Evolutionary conservation across 1,139 yeast genomes (phyloP), one percentile per base, ranked within the genome.

Genomic region (Saccharomyces hybrid): DNA sequence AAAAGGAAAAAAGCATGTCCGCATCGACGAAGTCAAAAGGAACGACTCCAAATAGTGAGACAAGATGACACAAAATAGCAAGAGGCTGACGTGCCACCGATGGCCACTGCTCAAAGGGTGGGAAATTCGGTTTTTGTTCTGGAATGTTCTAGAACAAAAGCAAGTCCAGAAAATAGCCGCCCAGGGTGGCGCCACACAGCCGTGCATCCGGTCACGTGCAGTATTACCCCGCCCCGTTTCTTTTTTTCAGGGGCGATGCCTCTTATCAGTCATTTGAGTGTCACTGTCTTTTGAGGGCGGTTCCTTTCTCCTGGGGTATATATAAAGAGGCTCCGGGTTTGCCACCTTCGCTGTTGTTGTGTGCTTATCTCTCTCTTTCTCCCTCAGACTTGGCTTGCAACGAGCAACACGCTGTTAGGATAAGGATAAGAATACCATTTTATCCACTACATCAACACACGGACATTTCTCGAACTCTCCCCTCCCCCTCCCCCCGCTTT

Each of bases 171-270:
- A 28, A 28, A 28, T 28, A 28, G 31, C 31, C 31, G 31, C 31
- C 31, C 31, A 28, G 31, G 5, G 5, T 28, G 5, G 31, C 31
- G 31, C 31, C 31, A 28, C 31, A 28, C 31, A 28, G 31, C 31
- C 31, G 31, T 28, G 31, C 31, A 28, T 28, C 31, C 34, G 34
- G 34, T 32, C 38, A 32, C 51, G 51, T 46, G 47, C 7, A 2
- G 9, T 1, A 20, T 49, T 49, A 49, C 51, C 51, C 51, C 26
- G 51, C 51, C 14, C 44, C 31, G 48, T 26, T 28, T 28, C 29
- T 26, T 28, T 26, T 26, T 46, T 46, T 20, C 47, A 16, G 47
- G 25, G 38, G 25, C 49, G 25, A 28, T 47, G 14, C 20, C 23
- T 14, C 41, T 27, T 14, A 26, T n/a, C 25, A 47, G 32, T 14